Conservation (phyloP, 352 stramenopile species). For the Pelagophyceae sp. region DNA sequence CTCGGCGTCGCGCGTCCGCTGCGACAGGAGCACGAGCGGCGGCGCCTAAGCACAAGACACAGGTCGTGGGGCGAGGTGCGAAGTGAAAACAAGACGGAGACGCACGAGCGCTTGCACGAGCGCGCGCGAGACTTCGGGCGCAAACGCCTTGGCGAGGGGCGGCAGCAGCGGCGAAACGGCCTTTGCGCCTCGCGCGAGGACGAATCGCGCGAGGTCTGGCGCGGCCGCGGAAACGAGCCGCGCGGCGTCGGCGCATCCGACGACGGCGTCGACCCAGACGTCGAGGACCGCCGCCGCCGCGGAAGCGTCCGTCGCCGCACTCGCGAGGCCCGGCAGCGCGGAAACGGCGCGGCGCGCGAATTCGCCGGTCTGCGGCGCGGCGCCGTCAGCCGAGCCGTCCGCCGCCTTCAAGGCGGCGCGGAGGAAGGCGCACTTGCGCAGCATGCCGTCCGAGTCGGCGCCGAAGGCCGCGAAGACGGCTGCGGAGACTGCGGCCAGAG, state of each 20-base stretch:
- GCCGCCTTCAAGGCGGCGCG: neutral
- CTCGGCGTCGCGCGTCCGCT: neutral
- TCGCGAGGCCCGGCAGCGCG: neutral
- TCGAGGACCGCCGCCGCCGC: neutral
- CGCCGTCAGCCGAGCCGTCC: neutral
- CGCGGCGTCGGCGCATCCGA: too few relatives aligned
- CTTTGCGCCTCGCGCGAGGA: neutral
- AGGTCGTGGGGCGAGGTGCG: too few relatives aligned
- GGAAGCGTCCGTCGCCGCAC: neutral
- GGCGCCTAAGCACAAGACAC: too few relatives aligned
- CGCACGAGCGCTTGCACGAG: neutral
- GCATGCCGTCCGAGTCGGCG: too few relatives aligned
- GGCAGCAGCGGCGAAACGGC: neutral
- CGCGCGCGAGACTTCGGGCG: neutral
- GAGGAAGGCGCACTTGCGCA: neutral
- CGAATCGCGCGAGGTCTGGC: neutral
- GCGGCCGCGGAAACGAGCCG: neutral
- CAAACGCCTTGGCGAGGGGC: neutral
- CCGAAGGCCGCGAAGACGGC: too few relatives aligned
- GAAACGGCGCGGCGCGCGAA: neutral
- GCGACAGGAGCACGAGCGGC: neutral
- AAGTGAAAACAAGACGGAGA: too few relatives aligned
- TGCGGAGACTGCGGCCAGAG: neutral
- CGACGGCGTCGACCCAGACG: neutral
- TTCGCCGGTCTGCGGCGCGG: neutral